Conservation (phyloP, 495 filamentous ascomycete genomes). For the Aspergillus funiculosus region DNA sequence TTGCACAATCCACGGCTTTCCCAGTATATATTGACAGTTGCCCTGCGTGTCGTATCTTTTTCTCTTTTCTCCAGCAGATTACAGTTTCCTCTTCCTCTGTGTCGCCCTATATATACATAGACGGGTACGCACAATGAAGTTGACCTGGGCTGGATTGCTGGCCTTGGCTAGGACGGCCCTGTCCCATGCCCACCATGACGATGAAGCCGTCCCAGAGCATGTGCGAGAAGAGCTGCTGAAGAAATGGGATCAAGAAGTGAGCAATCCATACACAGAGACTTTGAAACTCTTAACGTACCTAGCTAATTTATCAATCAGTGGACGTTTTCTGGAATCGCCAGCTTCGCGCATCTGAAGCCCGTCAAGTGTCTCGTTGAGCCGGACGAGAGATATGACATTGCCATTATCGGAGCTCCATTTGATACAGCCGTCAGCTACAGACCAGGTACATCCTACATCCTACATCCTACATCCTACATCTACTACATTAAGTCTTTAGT, state of each 20-base stretch:
- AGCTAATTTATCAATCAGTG: conserved; percentile 42
- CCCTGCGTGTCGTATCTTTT: background rate
- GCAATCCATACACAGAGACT: background rate
- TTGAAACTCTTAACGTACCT: conserved; percentile 2
- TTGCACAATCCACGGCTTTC: conserved; percentile 6
- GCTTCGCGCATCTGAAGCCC: conserved; percentile 73
- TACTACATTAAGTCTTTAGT: conserved; percentile 23
- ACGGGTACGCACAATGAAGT: conserved; percentile 18
- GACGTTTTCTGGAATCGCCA: conserved; percentile 71
- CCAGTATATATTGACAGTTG: conserved; percentile 6
- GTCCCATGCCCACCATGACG: conserved; percentile 36
- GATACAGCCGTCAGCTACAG: conserved; percentile 78
- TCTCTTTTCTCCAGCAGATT: conserved; percentile 11
- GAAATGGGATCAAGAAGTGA: conserved; percentile 52
- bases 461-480: conserved; percentile 2
- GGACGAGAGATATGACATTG: conserved; percentile 66
- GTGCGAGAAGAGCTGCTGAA: conserved; percentile 42
- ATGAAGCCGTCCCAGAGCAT: conserved; percentile 36
- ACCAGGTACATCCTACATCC: conserved; percentile 48
- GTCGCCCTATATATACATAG: background rate
- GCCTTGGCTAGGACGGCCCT: conserved; percentile 33
- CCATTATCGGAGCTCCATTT: conserved; percentile 75
- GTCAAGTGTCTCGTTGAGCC: conserved; percentile 68
- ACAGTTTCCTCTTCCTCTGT: conserved; percentile 5
- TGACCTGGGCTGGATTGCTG: conserved; percentile 24